Percentiles rank a stretch among this genome's conserved stretches.
Conservation (phyloP, 768 basidiomycete genomes). For the Lactarius quietus region DNA sequence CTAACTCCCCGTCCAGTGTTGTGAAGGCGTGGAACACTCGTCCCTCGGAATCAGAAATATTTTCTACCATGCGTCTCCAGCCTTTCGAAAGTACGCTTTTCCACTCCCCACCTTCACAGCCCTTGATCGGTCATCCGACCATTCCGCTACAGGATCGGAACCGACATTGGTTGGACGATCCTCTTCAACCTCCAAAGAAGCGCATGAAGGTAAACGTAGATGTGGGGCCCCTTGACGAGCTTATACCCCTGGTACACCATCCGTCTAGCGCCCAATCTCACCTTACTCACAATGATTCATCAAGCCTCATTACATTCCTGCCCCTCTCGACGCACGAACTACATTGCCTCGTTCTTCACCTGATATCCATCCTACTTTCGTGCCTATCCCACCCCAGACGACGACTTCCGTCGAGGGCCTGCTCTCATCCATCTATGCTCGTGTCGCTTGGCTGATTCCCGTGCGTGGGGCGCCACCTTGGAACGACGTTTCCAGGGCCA, state of each 20-base stretch:
- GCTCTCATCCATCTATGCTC: constrained; percentile 15
- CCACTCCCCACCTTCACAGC: not conserved
- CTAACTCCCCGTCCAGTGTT: not conserved
- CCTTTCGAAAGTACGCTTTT: constrained; percentile 8
- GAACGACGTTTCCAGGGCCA: constrained; percentile 7
- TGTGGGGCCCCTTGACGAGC: constrained; percentile 15
- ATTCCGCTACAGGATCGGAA: not conserved
- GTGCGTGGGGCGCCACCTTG: constrained; percentile 19
- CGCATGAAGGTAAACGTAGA: constrained; percentile 13
- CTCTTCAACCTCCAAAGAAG: constrained; percentile 7
- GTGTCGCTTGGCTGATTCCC: constrained; percentile 21
- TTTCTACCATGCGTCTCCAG: not conserved
- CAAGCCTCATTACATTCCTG: constrained; percentile 24
- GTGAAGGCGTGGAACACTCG: constrained; percentile 8
- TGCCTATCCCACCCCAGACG: constrained; percentile 14
- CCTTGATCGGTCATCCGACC: not conserved
- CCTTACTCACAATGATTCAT: not conserved
- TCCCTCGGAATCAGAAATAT: constrained; percentile 10
- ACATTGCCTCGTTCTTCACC: not conserved
- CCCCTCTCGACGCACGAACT: not conserved
- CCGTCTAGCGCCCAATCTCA: constrained; percentile 1
- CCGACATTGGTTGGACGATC: not conserved
- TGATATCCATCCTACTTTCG: not conserved
- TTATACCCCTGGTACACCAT: constrained; percentile 22
- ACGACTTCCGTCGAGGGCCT: constrained; percentile 3